Evolutionary conservation across 208 protist genomes (phyloP).

Genomic region (Acanthamoeba lenticulata): DNA sequence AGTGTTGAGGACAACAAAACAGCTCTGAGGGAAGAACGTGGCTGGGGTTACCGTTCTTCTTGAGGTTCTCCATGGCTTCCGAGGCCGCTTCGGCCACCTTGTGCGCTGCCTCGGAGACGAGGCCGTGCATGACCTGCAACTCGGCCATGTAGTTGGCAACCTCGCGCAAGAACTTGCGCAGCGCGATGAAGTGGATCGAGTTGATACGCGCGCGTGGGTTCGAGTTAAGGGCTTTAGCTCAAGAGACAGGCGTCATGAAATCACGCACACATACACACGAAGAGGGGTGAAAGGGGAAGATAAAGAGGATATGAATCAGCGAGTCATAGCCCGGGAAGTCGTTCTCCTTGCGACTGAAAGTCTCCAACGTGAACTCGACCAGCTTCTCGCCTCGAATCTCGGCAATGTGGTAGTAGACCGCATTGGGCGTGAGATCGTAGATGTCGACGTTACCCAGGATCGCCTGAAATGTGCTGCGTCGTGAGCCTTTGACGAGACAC

Average conservation of each 20-base stretch:
- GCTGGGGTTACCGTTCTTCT: constrained; percentile 31
- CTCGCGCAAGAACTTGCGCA: constrained; percentile 45
- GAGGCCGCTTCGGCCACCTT: constrained; percentile 55
- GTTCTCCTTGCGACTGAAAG: background rate
- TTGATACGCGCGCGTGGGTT: constrained; percentile 16
- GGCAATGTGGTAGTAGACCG: constrained; percentile 39
- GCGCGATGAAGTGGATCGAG: background rate
- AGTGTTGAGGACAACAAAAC: too few species aligned
- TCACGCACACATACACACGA: background rate
- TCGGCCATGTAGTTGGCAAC: constrained; percentile 61
- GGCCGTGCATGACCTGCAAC: constrained; percentile 17
- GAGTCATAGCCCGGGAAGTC: constrained; percentile 61
- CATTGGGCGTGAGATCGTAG: constrained; percentile 46
- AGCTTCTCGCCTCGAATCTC: constrained; percentile 67
- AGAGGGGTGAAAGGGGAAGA: background rate
- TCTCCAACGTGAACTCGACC: constrained; percentile 59
- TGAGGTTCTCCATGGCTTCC: constrained; percentile 27
- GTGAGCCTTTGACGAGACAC: too few species aligned
- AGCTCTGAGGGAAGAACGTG: background rate
- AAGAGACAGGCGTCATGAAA: background rate
- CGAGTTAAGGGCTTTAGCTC: background rate
- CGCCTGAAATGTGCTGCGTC: background rate
- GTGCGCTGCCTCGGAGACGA: constrained; percentile 47
- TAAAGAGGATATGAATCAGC: constrained; percentile 63
- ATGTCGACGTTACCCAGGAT: constrained; percentile 61